Percentiles rank a stretch among this genome's conserved stretches.
phyloP scores from a whole-genome alignment of 1,139 yeast species.

The Dujonia santamariae region DNA sequence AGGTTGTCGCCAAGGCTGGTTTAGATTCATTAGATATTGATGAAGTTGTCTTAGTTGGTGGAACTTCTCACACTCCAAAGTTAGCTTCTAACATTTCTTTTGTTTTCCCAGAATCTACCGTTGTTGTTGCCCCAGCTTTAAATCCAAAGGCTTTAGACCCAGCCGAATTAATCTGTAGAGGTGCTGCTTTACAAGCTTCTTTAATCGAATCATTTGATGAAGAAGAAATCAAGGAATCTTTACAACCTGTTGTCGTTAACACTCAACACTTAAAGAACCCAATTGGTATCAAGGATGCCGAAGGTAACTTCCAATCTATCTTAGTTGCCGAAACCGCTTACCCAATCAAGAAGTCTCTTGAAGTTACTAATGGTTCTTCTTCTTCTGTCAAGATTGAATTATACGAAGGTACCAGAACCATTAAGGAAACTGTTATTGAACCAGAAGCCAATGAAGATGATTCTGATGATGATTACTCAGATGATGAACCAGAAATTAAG shows the following conservation, averaged over 20 bases:
- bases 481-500: constrained; percentile 68
- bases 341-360: constrained; percentile 80
- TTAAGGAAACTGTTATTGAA: constrained; percentile 76
- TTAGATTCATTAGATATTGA: constrained; percentile 84
- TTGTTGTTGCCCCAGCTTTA: constrained; percentile 70
- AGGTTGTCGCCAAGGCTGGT: constrained; percentile 75
- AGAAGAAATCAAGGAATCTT: constrained; percentile 81
- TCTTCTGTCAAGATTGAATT: constrained; percentile 67
- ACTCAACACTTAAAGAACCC: constrained; percentile 85
- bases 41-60: constrained; percentile 92
- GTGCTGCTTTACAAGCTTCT: constrained; percentile 97
- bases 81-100: constrained; percentile 71
- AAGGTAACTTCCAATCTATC: constrained; percentile 71
- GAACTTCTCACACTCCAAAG: constrained; percentile 90
- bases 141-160: constrained; percentile 83
- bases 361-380: constrained; percentile 58
- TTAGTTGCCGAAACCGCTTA: constrained; percentile 84
- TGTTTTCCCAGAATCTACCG: constrained; percentile 79
- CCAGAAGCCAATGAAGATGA: constrained; percentile 49
- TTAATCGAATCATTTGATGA: constrained; percentile 80
- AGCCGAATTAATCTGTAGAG: constrained; percentile 85
- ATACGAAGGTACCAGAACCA: constrained; percentile 79
- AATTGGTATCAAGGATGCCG: constrained; percentile 77
- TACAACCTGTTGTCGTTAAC: constrained; percentile 81
- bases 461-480: constrained; percentile 31